Conservation (phyloP, 768 basidiomycete genomes). For the Leccinellum rugosiceps region DNA sequence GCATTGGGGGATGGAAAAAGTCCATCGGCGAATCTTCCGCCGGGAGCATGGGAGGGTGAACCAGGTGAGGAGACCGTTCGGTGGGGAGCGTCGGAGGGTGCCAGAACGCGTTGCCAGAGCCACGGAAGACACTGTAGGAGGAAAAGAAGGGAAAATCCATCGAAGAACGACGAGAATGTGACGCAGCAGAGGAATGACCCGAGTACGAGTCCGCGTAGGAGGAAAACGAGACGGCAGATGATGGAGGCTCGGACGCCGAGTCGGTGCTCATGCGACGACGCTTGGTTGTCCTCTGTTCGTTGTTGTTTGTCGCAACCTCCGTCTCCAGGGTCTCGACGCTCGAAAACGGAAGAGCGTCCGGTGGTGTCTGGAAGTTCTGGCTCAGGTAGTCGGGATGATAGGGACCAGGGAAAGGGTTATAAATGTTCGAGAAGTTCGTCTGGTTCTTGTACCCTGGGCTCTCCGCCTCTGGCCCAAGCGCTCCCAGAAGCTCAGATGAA, state of each 20-base stretch:
- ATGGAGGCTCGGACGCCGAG: constrained; percentile 49
- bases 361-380: constrained; percentile 44
- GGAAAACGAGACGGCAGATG: constrained; percentile 60
- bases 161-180: constrained; percentile 58
- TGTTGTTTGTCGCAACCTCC: constrained; percentile 28
- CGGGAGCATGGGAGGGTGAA: constrained; percentile 72
- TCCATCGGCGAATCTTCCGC: constrained; percentile 68
- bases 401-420: constrained; percentile 61
- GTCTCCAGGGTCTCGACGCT: constrained; percentile 45
- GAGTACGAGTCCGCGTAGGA: constrained; percentile 63
- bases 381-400: constrained; percentile 71
- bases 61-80: constrained; percentile 53
- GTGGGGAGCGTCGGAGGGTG: constrained; percentile 73
- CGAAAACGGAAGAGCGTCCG: constrained; percentile 55
- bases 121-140: constrained; percentile 48
- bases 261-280: constrained; percentile 69
- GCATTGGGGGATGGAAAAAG: constrained; percentile 62
- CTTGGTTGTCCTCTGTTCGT: constrained; percentile 49
- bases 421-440: constrained; percentile 31
- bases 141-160: constrained; percentile 66
- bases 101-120: constrained; percentile 62
- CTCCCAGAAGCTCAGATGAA: constrained; percentile 53
- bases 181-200: constrained; percentile 52
- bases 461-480: constrained; percentile 36
- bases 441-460: constrained; percentile 26